Evolutionary conservation across 2,329 filamentous ascomycete species (phyloP), one percentile per base, ranked within the genome.

Genomic region (Chaetomiaceae sp.): DNA sequence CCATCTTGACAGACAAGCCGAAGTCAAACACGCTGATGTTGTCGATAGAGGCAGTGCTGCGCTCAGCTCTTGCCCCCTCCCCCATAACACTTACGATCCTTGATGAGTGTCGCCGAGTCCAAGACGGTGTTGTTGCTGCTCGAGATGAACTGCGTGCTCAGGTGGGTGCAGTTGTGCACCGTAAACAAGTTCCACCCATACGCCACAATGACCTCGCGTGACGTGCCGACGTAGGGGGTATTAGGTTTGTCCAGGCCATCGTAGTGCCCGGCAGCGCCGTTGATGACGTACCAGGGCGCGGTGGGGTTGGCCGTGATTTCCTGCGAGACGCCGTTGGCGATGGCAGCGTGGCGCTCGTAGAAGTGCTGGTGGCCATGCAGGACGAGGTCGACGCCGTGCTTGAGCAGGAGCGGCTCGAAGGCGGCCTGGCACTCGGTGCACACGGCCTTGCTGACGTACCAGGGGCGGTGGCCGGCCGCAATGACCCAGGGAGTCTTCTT

Each of bases 401-500:
- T 12, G 4, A 50, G 17, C 12, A 60, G 34, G 4, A 59, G 7
- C 2, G 42, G 17, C 33, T 48, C 50, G 19, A 59, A 59, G 5
- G 40, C 40, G 30, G 40, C 25, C 40, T 20, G n/a, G 40, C 40
- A 43, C 40, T 43, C 40, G 40, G 27, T 10, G 40, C 40, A 43
- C n/a, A 9, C 38, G n/a, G 5, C 14, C 12, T 8, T 40, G 38
- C 38, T 40, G 20, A 40, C 38, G 53, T 60, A 60, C 55, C 55
- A 55, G 41, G 58, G 54, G 1, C 58, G 58, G 48, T 60, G 57
- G 53, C 54, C 46, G 49, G 55, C 55, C 21, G 52, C 59, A 41
- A 60, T 48, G 17, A 60, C 47, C 58, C 55, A 59, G 13, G 57
- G 58, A 17, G 58, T 60, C 52, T 55, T 54, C 46, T 42, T 40